Base-by-base conservation (phyloP, 2,329 filamentous ascomycete genomes). In the Cryphonectria parasitica region DNA sequence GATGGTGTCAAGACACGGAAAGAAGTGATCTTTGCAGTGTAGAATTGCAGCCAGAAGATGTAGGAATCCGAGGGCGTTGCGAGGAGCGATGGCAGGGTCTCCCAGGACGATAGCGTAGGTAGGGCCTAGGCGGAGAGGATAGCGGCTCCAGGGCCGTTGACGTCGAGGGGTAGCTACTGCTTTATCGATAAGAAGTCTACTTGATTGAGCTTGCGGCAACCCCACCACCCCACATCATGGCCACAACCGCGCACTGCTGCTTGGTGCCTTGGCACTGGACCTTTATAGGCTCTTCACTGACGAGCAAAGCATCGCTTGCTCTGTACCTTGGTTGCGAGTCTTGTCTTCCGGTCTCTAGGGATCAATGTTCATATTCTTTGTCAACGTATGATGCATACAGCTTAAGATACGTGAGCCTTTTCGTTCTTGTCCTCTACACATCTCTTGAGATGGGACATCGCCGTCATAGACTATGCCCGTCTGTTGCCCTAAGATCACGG, bases 311-410 rank as follows among this genome's bases (percentile, higher is more conserved):
- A 39, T 36, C 49, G 54, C 15, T n/a, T n/a, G 15, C n/a, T 39
- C 34, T 34, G n/a, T 31, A 4, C 31, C 13, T 36, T n/a, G 13
- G 3, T 54, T 2, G 4, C 28, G 28, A 36, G 2, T 25, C 8
- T 15, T 10, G 54, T 34, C 25, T 10, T 19, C 22, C 7, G 15
- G 7, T 62, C 11, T n/a, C 39, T 22, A 22, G 64, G 64, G 52
- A 65, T 56, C 43, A 61, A 70, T 72, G 68, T 70, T 70, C 61
- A 68, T 70, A 72, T 62, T 56, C 34, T 63, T 63, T 56, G 65
- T 54, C 64, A 68, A 52, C 56, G 61, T 70, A 68, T 19, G 67
- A 72, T 68, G 65, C 25, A 70, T 72, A 49, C 68, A 49, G 34
- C 45, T 45, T 72, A 72, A 67, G 52, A 70, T 72, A 70, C 65